phyloP scores from a whole-genome alignment of 352 stramenopile genomes.

The Phytophthora cajani region DNA sequence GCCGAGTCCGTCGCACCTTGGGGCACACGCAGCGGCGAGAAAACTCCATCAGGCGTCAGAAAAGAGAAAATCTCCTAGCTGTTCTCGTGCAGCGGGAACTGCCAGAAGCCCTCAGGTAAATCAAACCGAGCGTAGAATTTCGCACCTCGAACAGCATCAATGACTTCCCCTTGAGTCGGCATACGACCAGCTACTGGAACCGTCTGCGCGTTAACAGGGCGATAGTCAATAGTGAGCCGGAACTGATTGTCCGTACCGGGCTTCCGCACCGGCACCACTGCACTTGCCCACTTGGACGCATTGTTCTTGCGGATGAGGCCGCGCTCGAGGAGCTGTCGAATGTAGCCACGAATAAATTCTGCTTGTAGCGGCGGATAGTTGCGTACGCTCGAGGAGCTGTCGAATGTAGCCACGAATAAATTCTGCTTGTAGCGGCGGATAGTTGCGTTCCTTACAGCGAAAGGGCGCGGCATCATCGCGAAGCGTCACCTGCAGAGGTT shows the following conservation, averaged over 20 bases:
- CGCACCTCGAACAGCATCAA: conserved; percentile 9
- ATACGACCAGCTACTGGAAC: conserved; percentile 13
- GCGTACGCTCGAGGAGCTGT: no score
- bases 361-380: conserved; percentile 11
- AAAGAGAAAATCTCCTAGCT: not conserved
- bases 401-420: no score
- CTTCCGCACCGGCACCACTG: conserved; percentile 3
- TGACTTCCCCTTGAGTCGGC: conserved; percentile 11
- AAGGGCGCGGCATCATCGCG: not conserved
- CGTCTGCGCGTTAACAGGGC: conserved; percentile 11
- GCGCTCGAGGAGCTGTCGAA: not conserved
- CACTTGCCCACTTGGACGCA: not conserved
- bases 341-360: conserved; percentile 12
- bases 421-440: no score
- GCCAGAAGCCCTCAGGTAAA: conserved; percentile 38
- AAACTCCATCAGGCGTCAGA: no score
- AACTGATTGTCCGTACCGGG: conserved; percentile 4
- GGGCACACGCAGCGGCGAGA: not conserved
- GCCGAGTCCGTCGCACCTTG: conserved; percentile 9
- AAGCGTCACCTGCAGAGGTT: not conserved
- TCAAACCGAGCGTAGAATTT: conserved; percentile 24
- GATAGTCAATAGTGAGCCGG: conserved; percentile 9
- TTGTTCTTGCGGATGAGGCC: conserved; percentile 11
- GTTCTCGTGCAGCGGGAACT: conserved; percentile 22
- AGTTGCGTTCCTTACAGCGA: conserved; percentile 7